Conservation (phyloP, 306 rosid genomes). For the Trifolium dubium region DNA sequence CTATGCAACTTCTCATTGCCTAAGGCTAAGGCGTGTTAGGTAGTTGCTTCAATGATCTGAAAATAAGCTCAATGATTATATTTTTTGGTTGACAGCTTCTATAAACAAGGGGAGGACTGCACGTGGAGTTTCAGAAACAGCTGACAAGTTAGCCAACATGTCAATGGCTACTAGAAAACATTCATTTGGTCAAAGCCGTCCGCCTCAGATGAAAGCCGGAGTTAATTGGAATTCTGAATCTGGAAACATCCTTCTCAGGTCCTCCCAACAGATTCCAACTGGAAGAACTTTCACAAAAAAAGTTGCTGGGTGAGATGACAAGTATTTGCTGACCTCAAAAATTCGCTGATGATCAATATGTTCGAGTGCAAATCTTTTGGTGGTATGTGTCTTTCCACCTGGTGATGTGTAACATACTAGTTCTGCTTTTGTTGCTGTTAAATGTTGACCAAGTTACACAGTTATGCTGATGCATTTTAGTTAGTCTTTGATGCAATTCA, state of each 20-base stretch:
- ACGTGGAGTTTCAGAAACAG: slow-evolving; percentile 69
- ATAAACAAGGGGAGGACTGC: slow-evolving; percentile 59
- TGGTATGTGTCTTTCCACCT: slow-evolving; percentile 12
- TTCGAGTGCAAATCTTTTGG: background rate
- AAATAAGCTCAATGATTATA: slow-evolving; percentile 8
- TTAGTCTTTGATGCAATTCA: slow-evolving; percentile 14
- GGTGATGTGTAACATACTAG: slow-evolving; percentile 22
- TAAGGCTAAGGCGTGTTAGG: background rate
- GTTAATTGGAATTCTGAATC: slow-evolving; percentile 74
- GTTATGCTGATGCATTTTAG: slow-evolving; percentile 15
- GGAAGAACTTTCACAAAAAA: slow-evolving; percentile 67
- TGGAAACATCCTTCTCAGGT: slow-evolving; percentile 58
- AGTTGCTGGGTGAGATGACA: slow-evolving; percentile 66
- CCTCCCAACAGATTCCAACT: slow-evolving; percentile 61
- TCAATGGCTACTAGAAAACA: slow-evolving; percentile 65
- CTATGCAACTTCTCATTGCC: background rate
- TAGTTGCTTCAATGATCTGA: slow-evolving; percentile 31
- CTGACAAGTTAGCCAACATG: slow-evolving; percentile 79
- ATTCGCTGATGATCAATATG: slow-evolving; percentile 20
- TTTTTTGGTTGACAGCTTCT: slow-evolving; percentile 53
- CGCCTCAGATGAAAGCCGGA: slow-evolving; percentile 83
- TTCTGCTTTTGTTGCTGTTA: background rate
- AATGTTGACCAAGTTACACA: background rate
- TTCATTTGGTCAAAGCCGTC: slow-evolving; percentile 57
- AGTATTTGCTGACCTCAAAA: slow-evolving; percentile 5